Base-by-base conservation (phyloP, 2,329 filamentous ascomycete species). In the Claviceps digitariae region DNA sequence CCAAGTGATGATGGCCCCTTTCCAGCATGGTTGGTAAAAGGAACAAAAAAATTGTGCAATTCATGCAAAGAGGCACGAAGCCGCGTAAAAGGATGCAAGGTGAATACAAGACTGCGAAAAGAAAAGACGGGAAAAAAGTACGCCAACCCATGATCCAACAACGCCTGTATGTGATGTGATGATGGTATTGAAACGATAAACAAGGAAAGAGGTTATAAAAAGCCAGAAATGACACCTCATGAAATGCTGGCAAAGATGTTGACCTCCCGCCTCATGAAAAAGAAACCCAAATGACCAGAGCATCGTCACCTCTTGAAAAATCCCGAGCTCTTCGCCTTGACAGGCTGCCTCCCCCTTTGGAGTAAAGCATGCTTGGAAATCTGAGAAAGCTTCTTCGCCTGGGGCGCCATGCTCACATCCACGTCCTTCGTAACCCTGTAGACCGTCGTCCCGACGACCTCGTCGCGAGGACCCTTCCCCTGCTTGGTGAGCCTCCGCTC, bases 401-500 rank as follows among this genome's bases (percentile, higher is more conserved):
- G 74, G 25, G 78, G 78, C 51, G 76, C 73, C 57, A 81, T 65
- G 53, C 69, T 68, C 58, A 64, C 59, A 53, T 78, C 74, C n/a
- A 62, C 64, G 59, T 69, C 67, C 52, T 67, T 68, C 6, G 67
- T 65, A 56, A 79, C 73, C 21, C 78, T 68, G 60, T 77, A 82
- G 51, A 77, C 71, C 2, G 78, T 81, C 13, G 71, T 67, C 2
- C 77, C 78, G n/a, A 79, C 64, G 50, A 67, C 65, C 60, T 72
- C 66, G 59, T 82, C 78, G 46, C 64, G 66, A 9, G 72, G 72
- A 15, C 64, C 66, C 53, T 65, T 69, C 48, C 66, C 64, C 52
- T 69, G 67, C 45, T 64, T 65, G 12, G 67, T 62, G 31, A 75
- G 56, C 29, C 59, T 62, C 53, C 63, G 65, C 60, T 74, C 69